Evolutionary conservation across 345 rosid species (phyloP), one percentile per base, ranked within the genome.

Genomic region (Gossypium anomalum): DNA sequence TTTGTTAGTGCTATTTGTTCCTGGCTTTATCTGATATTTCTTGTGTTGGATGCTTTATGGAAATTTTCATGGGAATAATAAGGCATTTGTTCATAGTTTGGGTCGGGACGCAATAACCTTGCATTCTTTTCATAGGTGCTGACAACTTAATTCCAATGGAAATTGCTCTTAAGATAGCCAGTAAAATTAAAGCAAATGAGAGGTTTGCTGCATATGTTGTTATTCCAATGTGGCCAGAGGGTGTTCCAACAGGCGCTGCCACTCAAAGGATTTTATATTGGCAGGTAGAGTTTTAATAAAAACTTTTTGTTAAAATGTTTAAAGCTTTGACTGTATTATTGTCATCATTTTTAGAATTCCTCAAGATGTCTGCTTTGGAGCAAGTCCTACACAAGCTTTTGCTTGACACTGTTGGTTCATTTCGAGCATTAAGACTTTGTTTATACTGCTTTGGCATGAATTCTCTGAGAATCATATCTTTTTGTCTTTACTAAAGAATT

Each of bases 201-300:
- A 87, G 98, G 67, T 94, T 94, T 86, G 97, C 97, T 80, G 97
- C 88, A 22, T 94, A 92, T 79, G 89, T 94, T 61, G 93, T 92
- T 73, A 58, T 94, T 70, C 98, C 98, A 16, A 92, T 94, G 97
- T 94, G 98, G 98, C 98, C 98, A 0, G 98, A 94, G 85, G 98
- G 98, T 53, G 85, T 78, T 84, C 98, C 98, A 78, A 89, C 98
- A 2, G 93, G 95, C 22, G 87, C 89, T 29, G 89, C 98, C 63
- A 91, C 97, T 13, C 98, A 94, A 80, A 90, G 98, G 84, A 94
- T 94, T 79, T 80, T 94, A 44, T 94, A 87, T 83, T 94, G 98
- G 98, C 98, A 94, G 97, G 98, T 94, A 66, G 34, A 75, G 61
- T 67, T 66, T 67, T 25, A 19, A 69, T 56, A 60, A 64, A 64